phyloP scores from a whole-genome alignment of 1,284 basidiomycete species.

The Pyrrhoderma lamaoense region DNA sequence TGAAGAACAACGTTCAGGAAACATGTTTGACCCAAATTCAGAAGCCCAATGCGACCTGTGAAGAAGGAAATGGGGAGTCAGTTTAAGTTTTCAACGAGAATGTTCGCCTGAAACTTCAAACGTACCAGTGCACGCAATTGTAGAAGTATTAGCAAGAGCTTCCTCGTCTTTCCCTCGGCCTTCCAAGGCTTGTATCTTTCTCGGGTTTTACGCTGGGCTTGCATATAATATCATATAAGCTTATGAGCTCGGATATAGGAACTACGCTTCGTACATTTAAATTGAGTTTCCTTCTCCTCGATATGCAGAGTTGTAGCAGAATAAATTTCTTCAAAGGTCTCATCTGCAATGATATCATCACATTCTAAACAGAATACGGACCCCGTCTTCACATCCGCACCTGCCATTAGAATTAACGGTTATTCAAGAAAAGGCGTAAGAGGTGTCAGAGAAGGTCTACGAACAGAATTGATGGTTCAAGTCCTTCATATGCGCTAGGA shows the following conservation, averaged over 20 bases:
- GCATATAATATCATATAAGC: too few relatives aligned
- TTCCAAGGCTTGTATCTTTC: conserved; percentile 42
- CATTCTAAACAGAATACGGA: conserved; percentile 52
- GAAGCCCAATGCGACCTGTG: conserved; percentile 73
- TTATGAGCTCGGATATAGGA: neutral
- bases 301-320: conserved; percentile 33
- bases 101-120: too few relatives aligned
- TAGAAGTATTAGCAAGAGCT: conserved; percentile 29
- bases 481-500: conserved; percentile 48
- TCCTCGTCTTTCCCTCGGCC: conserved; percentile 31
- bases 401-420: too few relatives aligned
- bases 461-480: conserved; percentile 62
- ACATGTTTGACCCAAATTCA: conserved; percentile 93
- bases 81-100: too few relatives aligned
- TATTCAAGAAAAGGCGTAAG: too few relatives aligned
- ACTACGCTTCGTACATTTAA: conserved; percentile 32
- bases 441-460: conserved; percentile 26
- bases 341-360: conserved; percentile 50
- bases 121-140: conserved; percentile 60
- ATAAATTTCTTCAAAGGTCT: conserved; percentile 34
- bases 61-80: neutral
- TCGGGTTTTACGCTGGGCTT: conserved; percentile 34
- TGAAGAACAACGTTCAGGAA: conserved; percentile 93
- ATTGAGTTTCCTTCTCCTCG: conserved; percentile 46
- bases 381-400: conserved; percentile 50